These are phyloP conservation scores for Dactylorhiza incarnata DNA, from an alignment of 106 monocot genomes.

Conservation along the genomic window DNA sequence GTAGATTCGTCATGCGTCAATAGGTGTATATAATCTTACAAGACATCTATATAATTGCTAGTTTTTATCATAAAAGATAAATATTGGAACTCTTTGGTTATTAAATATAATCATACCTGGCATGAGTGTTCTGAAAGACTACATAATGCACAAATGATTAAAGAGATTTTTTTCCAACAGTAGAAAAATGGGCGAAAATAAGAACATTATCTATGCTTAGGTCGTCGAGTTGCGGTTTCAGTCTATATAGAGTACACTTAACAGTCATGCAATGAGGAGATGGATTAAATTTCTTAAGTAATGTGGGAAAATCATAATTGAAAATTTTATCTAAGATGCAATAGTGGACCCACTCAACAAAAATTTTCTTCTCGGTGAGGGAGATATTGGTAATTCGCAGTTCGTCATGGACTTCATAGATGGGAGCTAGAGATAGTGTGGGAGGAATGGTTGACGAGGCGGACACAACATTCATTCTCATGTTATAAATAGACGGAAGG, in stretches of 20 bases:
- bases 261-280: neutral
- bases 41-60: neutral
- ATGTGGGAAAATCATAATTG: no score
- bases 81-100: neutral
- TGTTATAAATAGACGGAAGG: no score
- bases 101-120: neutral
- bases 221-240: neutral
- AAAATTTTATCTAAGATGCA: no score
- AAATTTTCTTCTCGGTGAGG: no score
- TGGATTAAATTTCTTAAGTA: neutral
- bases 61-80: conserved; percentile 1
- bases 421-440: no score
- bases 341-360: no score
- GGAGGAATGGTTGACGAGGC: no score
- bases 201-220: neutral
- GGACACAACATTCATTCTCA: no score
- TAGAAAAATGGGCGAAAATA: neutral
- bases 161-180: no score
- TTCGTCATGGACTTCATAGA: no score
- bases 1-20: neutral
- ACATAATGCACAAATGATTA: neutral
- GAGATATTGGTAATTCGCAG: no score
- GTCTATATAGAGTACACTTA: neutral
- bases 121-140: neutral
- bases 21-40: neutral